Conservation (phyloP, 2,329 filamentous ascomycete genomes). For the Ascochyta clinopodiicola region DNA sequence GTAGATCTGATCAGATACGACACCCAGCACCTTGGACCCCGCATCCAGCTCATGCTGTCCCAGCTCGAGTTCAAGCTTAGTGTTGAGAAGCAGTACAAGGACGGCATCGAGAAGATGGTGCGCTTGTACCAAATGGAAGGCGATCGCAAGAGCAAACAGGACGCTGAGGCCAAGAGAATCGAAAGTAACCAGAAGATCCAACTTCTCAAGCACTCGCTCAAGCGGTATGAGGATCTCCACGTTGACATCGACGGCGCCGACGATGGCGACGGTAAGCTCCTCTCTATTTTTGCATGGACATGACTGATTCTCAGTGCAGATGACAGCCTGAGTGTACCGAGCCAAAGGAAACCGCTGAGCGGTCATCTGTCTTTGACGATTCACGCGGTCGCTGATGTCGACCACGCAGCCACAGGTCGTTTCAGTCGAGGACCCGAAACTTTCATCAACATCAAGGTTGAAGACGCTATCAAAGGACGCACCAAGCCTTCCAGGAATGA, state of each 20-base stretch:
- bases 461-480: conserved; percentile 88
- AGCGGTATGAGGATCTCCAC: conserved; percentile 96
- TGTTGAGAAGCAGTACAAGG: conserved; percentile 98
- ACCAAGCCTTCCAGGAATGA: conserved; percentile 87
- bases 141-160: conserved; percentile 91
- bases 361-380: conserved; percentile 88
- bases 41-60: conserved; percentile 98
- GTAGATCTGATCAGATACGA: conserved; percentile 98
- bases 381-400: conserved; percentile 89
- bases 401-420: conserved; percentile 81
- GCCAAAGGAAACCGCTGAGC: conserved; percentile 92
- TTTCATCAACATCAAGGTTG: conserved; percentile 94
- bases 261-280: conserved; percentile 77
- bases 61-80: conserved; percentile 99
- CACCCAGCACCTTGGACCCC: conserved; percentile 90
- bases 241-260: conserved; percentile 82
- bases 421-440: conserved; percentile 94
- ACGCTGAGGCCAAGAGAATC: conserved; percentile 85
- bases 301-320: conserved; percentile 62
- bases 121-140: conserved; percentile 97
- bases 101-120: conserved; percentile 99
- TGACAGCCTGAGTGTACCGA: conserved; percentile 94
- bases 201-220: conserved; percentile 91
- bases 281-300: no score
- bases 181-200: conserved; percentile 99